phyloP scores from a whole-genome alignment of 2,329 filamentous ascomycete species.

The Cytospora piceae region DNA sequence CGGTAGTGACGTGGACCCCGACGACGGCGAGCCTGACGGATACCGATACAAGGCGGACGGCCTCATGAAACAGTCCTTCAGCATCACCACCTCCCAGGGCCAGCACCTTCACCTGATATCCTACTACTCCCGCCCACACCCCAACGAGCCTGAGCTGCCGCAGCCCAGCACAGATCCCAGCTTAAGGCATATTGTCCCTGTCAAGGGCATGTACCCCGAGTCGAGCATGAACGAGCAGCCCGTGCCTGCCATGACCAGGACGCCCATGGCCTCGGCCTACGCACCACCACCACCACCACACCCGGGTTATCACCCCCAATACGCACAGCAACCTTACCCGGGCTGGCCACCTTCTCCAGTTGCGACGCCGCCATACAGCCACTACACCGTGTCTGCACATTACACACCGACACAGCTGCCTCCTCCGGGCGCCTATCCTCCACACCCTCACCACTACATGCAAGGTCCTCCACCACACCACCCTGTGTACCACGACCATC shows the following conservation, averaged over 20 bases:
- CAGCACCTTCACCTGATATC: constrained; percentile 97
- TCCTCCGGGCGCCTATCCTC: constrained; percentile 39
- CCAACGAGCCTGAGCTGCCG: constrained; percentile 71
- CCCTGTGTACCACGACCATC: constrained; percentile 31
- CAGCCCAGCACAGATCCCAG: constrained; percentile 81
- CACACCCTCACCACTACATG: constrained; percentile 35
- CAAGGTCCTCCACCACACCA: constrained; percentile 36
- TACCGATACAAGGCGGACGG: constrained; percentile 96
- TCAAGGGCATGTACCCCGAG: constrained; percentile 96
- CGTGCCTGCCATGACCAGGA: constrained; percentile 78
- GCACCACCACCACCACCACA: constrained; percentile 30
- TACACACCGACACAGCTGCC: constrained; percentile 31
- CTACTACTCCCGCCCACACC: constrained; percentile 85
- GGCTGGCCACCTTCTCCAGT: constrained; percentile 61
- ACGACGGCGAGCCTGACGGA: constrained; percentile 83
- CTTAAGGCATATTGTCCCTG: constrained; percentile 80
- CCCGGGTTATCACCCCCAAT: constrained; percentile 45
- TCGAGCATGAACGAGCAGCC: constrained; percentile 87
- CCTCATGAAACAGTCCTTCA: constrained; percentile 99
- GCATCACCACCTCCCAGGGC: constrained; percentile 86
- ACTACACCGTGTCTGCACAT: constrained; percentile 44
- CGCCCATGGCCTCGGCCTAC: constrained; percentile 58
- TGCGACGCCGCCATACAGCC: constrained; percentile 57
- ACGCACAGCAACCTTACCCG: constrained; percentile 48
- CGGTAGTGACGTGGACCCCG: constrained; percentile 82